Conservation (phyloP, 1,284 basidiomycete genomes). For the Leccinum glutinopallens region DNA sequence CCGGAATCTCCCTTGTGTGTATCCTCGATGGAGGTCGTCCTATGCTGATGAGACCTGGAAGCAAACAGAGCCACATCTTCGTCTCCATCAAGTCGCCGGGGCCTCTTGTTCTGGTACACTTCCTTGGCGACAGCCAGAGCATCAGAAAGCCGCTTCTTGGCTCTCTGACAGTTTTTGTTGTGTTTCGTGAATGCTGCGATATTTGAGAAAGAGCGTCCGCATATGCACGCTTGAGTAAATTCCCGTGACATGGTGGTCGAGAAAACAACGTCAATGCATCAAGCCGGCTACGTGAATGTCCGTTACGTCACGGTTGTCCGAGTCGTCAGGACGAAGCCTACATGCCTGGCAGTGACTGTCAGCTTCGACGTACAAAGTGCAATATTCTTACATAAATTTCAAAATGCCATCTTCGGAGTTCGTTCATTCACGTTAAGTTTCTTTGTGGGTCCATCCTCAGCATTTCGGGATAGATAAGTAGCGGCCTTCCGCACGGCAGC, state of each 20-base stretch:
- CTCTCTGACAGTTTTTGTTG: not conserved
- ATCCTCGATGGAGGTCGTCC: not conserved
- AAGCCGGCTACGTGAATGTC: not conserved
- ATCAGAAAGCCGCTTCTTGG: not conserved
- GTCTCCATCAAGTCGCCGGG: not conserved
- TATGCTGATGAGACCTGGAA: not conserved
- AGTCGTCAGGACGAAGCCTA: too few species aligned
- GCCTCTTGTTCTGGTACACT: not conserved
- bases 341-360: too few species aligned
- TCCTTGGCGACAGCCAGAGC: not conserved
- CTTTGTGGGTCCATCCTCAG: too few species aligned
- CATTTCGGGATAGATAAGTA: too few species aligned
- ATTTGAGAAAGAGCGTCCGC: not conserved
- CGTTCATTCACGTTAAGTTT: too few species aligned
- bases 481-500: too few species aligned
- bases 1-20: too few species aligned
- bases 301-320: too few species aligned
- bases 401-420: too few species aligned
- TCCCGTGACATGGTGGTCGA: not conserved
- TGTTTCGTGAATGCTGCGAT: slow-evolving; percentile 1
- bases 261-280: not conserved
- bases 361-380: too few species aligned
- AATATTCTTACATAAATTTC: too few species aligned
- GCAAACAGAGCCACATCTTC: not conserved
- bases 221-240: not conserved